Conservation (phyloP, 75 land plant genomes). For the Adiantum capillusveneris region DNA sequence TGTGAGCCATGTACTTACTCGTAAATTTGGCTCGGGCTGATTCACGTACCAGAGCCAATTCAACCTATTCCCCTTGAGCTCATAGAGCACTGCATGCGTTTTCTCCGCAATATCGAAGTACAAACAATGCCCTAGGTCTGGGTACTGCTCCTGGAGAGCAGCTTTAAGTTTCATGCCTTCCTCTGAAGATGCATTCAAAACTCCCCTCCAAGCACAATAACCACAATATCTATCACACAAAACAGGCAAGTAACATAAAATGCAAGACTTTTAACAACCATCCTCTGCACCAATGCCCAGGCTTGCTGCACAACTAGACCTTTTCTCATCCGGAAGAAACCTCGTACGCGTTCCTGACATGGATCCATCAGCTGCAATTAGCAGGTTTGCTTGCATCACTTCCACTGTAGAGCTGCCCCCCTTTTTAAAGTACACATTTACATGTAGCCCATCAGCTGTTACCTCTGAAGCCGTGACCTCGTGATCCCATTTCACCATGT, state of each 20-base stretch:
- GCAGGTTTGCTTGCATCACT: slow-evolving; percentile 30
- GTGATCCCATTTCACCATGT: slow-evolving; percentile 50
- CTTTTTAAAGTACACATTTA: slow-evolving; percentile 27
- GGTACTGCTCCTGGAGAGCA: slow-evolving; percentile 35
- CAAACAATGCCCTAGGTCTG: slow-evolving; percentile 67
- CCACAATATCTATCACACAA: slow-evolving; percentile 56
- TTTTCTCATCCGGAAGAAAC: slow-evolving; percentile 49
- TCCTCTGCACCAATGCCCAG: neutral
- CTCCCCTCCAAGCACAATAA: slow-evolving; percentile 86
- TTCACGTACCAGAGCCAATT: slow-evolving; percentile 88
- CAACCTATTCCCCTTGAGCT: slow-evolving; percentile 45
- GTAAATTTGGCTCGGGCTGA: slow-evolving; percentile 45
- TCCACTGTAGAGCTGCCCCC: neutral
- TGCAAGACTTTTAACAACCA: neutral
- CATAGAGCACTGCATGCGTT: slow-evolving; percentile 61
- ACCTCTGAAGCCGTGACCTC: slow-evolving; percentile 38
- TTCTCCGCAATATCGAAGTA: slow-evolving; percentile 57
- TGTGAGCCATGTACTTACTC: neutral
- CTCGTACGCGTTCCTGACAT: slow-evolving; percentile 51
- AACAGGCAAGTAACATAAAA: neutral
- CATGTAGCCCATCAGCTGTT: slow-evolving; percentile 21
- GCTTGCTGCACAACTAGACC: slow-evolving; percentile 19
- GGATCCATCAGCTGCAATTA: slow-evolving; percentile 82
- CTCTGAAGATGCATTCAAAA: slow-evolving; percentile 43
- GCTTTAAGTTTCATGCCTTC: slow-evolving; percentile 33